Percentiles rank a stretch among this genome's conserved stretches.
Evolutionary conservation across 768 basidiomycete genomes (phyloP).

Genomic region (Trametes cingulata): DNA sequence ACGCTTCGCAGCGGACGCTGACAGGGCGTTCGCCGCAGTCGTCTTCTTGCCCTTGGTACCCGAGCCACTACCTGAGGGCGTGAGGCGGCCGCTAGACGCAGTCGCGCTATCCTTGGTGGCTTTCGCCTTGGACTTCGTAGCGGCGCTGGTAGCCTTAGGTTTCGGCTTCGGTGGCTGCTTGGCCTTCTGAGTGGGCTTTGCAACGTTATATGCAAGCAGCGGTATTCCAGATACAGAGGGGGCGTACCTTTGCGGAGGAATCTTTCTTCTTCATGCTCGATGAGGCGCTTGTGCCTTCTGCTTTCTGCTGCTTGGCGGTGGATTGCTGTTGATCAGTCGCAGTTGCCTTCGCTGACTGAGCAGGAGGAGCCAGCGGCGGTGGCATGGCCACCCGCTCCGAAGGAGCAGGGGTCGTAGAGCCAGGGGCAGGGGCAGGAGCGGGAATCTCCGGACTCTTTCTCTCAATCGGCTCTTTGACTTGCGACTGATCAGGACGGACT

Average conservation of each 20-base stretch:
- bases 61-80: constrained; percentile 16
- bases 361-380: constrained; percentile 38
- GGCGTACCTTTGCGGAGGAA: constrained; percentile 27
- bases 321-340: neutral
- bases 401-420: constrained; percentile 16
- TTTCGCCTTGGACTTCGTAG: constrained; percentile 30
- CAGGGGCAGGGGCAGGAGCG: constrained; percentile 15
- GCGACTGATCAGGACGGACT: neutral
- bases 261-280: constrained; percentile 25
- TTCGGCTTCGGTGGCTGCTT: constrained; percentile 28
- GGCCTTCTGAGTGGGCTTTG: constrained; percentile 20
- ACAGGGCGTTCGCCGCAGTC: constrained; percentile 26
- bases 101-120: constrained; percentile 23
- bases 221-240: neutral
- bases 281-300: constrained; percentile 13
- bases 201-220: neutral
- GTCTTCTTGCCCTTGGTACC: constrained; percentile 32
- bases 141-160: constrained; percentile 24
- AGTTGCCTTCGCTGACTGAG: neutral
- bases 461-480: neutral
- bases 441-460: constrained; percentile 13
- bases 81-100: constrained; percentile 17
- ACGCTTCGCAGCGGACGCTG: constrained; percentile 27
- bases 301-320: constrained; percentile 17
- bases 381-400: constrained; percentile 60